Evolutionary conservation across 805 yeast genomes (phyloP).

Genomic region (Sungouiella thailandica): DNA sequence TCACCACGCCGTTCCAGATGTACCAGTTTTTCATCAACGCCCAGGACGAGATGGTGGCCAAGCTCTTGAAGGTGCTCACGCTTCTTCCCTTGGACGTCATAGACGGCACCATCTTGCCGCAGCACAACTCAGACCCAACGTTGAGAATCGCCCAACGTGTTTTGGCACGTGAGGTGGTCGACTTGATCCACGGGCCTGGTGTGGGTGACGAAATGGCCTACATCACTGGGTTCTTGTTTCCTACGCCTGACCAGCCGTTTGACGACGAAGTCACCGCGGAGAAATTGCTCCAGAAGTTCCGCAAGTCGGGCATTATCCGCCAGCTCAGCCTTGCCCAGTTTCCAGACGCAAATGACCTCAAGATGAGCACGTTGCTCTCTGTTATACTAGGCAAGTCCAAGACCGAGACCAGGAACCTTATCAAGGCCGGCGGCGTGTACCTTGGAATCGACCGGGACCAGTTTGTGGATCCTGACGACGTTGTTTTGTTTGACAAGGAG

Average conservation of each 20-base stretch:
- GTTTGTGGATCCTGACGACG: slow-evolving; percentile 43
- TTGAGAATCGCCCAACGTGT: slow-evolving; percentile 66
- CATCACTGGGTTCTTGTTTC: slow-evolving; percentile 65
- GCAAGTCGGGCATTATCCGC: slow-evolving; percentile 50
- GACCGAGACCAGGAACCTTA: slow-evolving; percentile 55
- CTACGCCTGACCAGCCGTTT: slow-evolving; percentile 47
- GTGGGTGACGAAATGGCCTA: slow-evolving; percentile 62
- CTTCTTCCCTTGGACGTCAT: slow-evolving; percentile 64
- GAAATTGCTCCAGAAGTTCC: slow-evolving; percentile 51
- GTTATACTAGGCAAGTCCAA: slow-evolving; percentile 44
- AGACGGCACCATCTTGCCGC: slow-evolving; percentile 38
- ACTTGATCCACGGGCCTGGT: slow-evolving; percentile 80
- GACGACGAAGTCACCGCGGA: slow-evolving; percentile 43
- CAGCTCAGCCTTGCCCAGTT: slow-evolving; percentile 23
- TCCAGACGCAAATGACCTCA: slow-evolving; percentile 28
- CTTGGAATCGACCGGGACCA: slow-evolving; percentile 57
- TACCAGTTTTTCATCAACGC: slow-evolving; percentile 82
- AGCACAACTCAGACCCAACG: slow-evolving; percentile 59
- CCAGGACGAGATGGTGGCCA: slow-evolving; percentile 69
- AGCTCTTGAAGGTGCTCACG: slow-evolving; percentile 72
- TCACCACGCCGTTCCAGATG: slow-evolving; percentile 75
- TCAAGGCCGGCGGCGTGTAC: slow-evolving; percentile 70
- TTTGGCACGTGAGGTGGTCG: slow-evolving; percentile 81
- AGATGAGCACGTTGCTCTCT: slow-evolving; percentile 51
- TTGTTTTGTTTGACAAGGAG: slow-evolving; percentile 42